Base-by-base conservation (phyloP, 2,329 filamentous ascomycete species). In the Fusarium hostae region DNA sequence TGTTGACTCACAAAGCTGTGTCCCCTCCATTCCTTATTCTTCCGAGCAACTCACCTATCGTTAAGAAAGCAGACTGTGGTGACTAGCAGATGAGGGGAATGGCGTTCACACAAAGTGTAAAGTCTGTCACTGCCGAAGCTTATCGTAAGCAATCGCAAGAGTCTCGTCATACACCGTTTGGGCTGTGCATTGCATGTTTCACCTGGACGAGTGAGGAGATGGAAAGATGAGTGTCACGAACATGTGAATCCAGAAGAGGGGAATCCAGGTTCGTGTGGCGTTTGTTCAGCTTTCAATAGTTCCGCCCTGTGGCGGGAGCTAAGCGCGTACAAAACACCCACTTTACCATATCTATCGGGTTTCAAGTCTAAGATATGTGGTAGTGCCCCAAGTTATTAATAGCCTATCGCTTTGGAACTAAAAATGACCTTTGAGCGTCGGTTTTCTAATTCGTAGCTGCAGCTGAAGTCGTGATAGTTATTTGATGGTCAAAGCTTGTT, bases 271-370 rank as follows among this genome's bases (percentile, higher is more conserved):
- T 24, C 4, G 5, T 32, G 37, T 32, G 48, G 28, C 35, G 47
- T 30, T 51, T 28, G 18, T 43, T 63, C 59, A 56, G 48, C 48
- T 15, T 5, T 22, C 40, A 39, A 45, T 44, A 61, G 13, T 39
- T 32, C 40, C 45, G 40, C 51, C 51, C 47, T 57, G 48, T 39
- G 51, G 59, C 40, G 51, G 32, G 32, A 57, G 50, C 50, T 44
- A 57, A 24, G 22, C 20, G 10, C 15, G 20, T 39, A n/a, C 22
- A 39, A 18, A 43, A 15, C 20, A 11, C 1, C 16, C 4, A 32
- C 28, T 15, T 20, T 55, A 5, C 28, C 37, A 3, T 0, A 24
- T 55, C 3, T 11, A 32, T 15, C 1, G 4, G 12, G 7, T 15
- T 47, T n/a, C 11, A 5, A n/a, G 26, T 13, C 44, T 11, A 16